Evolutionary conservation across 192 early-diverging fungal genomes (phyloP), one percentile per base, ranked within the genome.

Genomic region (Coemansia sp.): DNA sequence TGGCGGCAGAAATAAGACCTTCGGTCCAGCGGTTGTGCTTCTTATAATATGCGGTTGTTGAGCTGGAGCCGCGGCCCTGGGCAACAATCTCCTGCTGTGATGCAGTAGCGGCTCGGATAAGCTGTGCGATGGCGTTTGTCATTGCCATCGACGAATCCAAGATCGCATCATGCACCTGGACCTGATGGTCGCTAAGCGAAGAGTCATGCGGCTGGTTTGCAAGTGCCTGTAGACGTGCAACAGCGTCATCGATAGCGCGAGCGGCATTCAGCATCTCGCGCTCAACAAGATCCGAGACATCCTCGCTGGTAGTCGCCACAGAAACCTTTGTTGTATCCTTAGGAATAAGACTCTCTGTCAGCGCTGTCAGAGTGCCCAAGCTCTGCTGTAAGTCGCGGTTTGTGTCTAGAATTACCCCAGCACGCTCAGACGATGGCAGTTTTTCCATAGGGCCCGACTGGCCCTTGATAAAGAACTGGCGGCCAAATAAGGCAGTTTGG

Each of bases 21-120:
- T 99, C 97, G 5, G 96, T 99, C 97, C 97, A 99, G 65, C 95
- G 92, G 87, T 99, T 97, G 86, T 99, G 94, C 86, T 99, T 99
- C 81, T 98, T 98, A 87, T 99, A 99, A 77, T 98, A 98, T 2
- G 92, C 94, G 1, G 89, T 88, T 61, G 87, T 90, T 12, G 92
- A 87, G 48, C 88, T 89, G 0, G 87, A 74, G 5, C 94, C 94
- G 48, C 92, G 86, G 19, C 94, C 95, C 75, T 98, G 93, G 0
- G 92, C 88, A 6, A 97, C 97, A 87, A 97, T 95, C 83, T 99
- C 97, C 77, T 96, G 90, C 84, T 99, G 97, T 22, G 94, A 93
- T 42, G 89, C 93, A 2, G 94, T 96, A 39, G 97, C 96, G 55
- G 94, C 92, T 67, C 90, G 88, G 67, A 99, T 99, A 59, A 99